Percentiles rank a stretch among this genome's conserved stretches.
Conservation (phyloP, 73 alveolate species). For the Paramecium pentaurelia region DNA sequence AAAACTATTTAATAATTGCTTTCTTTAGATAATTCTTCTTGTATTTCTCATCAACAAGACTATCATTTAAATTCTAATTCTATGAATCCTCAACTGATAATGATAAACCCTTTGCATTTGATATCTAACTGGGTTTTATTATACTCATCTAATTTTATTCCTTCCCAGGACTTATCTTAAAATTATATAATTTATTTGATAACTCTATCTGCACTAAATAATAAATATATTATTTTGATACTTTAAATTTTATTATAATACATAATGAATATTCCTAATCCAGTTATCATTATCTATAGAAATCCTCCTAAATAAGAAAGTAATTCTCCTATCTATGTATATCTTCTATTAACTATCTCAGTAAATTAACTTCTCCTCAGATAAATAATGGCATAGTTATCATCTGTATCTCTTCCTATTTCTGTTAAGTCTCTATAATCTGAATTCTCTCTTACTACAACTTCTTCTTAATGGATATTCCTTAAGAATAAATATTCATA, state of each 20-base stretch:
- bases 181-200: neutral
- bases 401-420: slow-evolving; percentile 1
- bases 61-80: neutral
- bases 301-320: neutral
- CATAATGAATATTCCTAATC: neutral
- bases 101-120: neutral
- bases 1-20: neutral
- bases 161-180: neutral
- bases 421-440: slow-evolving; percentile 5
- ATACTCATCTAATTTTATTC: neutral
- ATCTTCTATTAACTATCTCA: neutral
- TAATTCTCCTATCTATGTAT: neutral
- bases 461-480: neutral
- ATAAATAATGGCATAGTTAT: neutral
- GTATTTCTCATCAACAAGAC: neutral
- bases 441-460: neutral
- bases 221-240: neutral
- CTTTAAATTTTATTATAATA: neutral
- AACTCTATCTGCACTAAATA: neutral
- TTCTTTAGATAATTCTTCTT: neutral
- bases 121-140: neutral
- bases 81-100: neutral
- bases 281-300: neutral
- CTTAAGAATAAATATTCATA: neutral
- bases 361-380: slow-evolving; percentile 2